Conservation (phyloP, 139 green algal species). For the Auxenochlorella protothecoides region DNA sequence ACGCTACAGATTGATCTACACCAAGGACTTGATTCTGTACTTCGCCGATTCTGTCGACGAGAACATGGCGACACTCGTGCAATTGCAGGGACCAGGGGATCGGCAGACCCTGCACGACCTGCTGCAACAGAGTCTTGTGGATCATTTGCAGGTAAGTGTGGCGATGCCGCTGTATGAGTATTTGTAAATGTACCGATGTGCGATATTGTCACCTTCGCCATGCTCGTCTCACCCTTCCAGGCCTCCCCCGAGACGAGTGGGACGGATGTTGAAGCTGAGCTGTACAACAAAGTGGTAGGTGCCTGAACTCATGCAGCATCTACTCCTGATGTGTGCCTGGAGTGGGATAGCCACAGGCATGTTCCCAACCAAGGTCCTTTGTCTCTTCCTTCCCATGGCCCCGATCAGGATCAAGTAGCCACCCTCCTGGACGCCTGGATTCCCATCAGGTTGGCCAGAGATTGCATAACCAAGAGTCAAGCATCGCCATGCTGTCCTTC, state of each 20-base stretch:
- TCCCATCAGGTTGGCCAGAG: no score
- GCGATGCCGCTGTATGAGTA: neutral
- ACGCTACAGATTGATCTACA: neutral
- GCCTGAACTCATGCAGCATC: no score
- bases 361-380: no score
- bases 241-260: neutral
- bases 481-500: neutral
- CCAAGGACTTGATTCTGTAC: no score
- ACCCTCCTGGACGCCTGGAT: no score
- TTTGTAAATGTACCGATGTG: neutral
- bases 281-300: neutral
- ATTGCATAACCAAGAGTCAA: constrained; percentile 2
- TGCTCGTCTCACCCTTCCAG: neutral
- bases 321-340: no score
- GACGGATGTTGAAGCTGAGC: neutral
- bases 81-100: constrained; percentile 3
- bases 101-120: constrained; percentile 4
- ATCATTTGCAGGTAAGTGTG: constrained; percentile 4
- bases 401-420: no score
- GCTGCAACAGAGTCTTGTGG: constrained; percentile 1
- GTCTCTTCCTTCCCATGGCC: no score
- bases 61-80: neutral
- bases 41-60: no score
- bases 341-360: no score
- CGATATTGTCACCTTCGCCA: neutral